Percentiles rank a stretch among this genome's conserved stretches.
Evolutionary conservation across 169 alveolate species (phyloP).

Genomic region (Plasmodium cynomolgi): DNA sequence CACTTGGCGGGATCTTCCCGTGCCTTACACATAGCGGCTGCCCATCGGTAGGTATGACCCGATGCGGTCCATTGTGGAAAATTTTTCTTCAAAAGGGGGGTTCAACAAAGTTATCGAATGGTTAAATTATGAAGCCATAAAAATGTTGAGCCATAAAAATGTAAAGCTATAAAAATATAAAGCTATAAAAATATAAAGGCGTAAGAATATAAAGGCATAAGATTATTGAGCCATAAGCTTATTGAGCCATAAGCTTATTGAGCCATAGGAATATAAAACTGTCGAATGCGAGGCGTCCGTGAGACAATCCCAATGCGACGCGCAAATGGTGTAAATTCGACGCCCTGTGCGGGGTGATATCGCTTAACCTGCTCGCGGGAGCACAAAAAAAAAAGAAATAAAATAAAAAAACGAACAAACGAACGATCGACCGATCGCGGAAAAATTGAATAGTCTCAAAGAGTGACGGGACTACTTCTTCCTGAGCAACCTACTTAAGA

Average conservation of each 20-base stretch:
- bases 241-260: too few species aligned
- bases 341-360: not conserved
- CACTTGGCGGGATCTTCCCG: not conserved
- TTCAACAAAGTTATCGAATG: not conserved
- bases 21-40: not conserved
- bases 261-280: too few species aligned
- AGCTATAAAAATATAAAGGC: not conserved
- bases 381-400: not conserved
- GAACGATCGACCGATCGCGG: not conserved
- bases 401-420: not conserved
- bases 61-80: not conserved
- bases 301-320: not conserved
- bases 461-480: slow-evolving; percentile 3
- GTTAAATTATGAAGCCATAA: not conserved
- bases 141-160: not conserved
- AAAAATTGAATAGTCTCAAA: not conserved
- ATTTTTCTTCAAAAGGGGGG: not conserved
- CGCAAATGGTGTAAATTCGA: not conserved
- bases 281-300: not conserved
- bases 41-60: not conserved
- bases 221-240: too few species aligned
- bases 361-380: not conserved
- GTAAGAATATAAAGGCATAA: too few species aligned
- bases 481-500: slow-evolving; percentile 57
- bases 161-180: too few species aligned